Base-by-base conservation (phyloP, 176 grass and related monocot genomes). In the Oryza coarctata region DNA sequence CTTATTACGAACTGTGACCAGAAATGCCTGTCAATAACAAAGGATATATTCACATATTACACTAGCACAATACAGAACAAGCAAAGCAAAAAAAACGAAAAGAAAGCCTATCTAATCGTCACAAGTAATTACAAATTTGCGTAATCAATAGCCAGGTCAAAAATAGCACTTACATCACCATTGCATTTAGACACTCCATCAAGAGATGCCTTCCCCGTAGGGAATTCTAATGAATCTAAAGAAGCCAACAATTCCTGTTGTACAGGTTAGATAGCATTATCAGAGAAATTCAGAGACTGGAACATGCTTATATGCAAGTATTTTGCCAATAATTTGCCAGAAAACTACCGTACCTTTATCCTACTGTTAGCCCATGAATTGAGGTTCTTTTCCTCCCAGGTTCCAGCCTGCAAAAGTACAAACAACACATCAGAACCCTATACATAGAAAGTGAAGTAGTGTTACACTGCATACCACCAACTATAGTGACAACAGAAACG, bases 381-480 rank as follows among this genome's bases (percentile, higher is more conserved):
- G 22, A 99, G 91, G 80, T 94, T 99, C 69, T 88, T 99, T 81
- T 99, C 96, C 80, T 95, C 96, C 96, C 96, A 99, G 12, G 96
- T 99, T 81, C 96, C 96, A 85, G 93, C 96, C 95, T 98, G 90
- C 34, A 94, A 89, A 70, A 79, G 17, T 58, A 32, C 74, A 70
- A 80, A 34, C 4, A 88, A 73, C 17, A 22, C 12, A 20, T 72
- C 55, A 65, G 40, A 41, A 32, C 66, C 8, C 45, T 28, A 30
- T 52, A 6, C 12, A 65, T 23, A 50, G 9, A 11, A 65, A 50
- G 52, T 9, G 12, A 10, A 3, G 1, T 25, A 28, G 13, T 28
- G 38, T 23, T 43, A 3, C 47, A 55, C 50, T 43, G n/a, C 38
- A 27, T 41, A 70, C 15, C 36, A 43, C 6, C 36, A 65, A 29